A percentile compares a stretch with the other conserved stretches of the same genome.
These are phyloP conservation scores for Prunus mira DNA, from an alignment of 306 rosid genomes.

Conservation along the genomic window DNA sequence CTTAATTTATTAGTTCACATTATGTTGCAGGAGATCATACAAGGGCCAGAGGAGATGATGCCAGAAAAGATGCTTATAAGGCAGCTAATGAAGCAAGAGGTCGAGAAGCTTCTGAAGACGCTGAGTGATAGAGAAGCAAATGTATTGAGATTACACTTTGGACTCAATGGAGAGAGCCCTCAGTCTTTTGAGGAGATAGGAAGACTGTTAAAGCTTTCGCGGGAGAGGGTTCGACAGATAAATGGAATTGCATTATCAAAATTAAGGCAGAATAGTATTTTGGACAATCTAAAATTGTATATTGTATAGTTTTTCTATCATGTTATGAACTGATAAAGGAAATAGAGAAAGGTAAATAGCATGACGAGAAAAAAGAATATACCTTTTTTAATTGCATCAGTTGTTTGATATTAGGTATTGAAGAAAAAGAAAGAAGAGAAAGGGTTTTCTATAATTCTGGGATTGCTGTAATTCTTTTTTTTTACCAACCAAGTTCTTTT, in stretches of 20 bases:
- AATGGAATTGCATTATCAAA: conserved; percentile 52
- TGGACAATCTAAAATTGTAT: conserved; percentile 38
- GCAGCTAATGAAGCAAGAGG: conserved; percentile 46
- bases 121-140: conserved; percentile 59
- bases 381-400: background rate
- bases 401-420: background rate
- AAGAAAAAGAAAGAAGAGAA: background rate
- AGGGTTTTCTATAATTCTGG: too few relatives aligned
- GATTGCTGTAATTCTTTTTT: too few relatives aligned
- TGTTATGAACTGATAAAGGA: background rate
- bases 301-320: conserved; percentile 28
- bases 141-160: conserved; percentile 54
- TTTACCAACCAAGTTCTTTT: too few relatives aligned
- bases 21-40: conserved; percentile 57
- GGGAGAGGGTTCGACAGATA: conserved; percentile 68
- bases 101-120: conserved; percentile 45
- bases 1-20: background rate
- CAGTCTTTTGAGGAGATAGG: conserved; percentile 66
- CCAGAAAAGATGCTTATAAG: conserved; percentile 62
- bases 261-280: conserved; percentile 30
- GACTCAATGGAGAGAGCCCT: conserved; percentile 60
- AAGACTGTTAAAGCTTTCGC: conserved; percentile 49
- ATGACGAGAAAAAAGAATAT: background rate
- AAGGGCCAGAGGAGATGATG: conserved; percentile 55
- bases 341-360: background rate